phyloP scores from a whole-genome alignment of 352 stramenopile genomes.

The Pythium graminicola region DNA sequence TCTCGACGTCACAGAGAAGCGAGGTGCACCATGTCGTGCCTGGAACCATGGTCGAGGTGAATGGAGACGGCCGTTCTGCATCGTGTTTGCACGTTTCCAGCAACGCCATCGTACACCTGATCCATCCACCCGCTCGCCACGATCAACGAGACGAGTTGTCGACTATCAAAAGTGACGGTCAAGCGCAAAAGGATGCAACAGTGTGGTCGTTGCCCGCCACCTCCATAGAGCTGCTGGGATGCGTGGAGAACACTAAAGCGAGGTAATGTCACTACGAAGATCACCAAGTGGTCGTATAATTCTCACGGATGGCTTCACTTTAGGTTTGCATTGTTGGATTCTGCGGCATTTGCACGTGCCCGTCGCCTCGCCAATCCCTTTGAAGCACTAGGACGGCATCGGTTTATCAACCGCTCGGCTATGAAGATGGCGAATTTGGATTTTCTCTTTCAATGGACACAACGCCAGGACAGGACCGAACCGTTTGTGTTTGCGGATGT shows the following conservation, averaged over 20 bases:
- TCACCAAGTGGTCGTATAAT: constrained; percentile 3
- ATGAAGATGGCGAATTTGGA: constrained; percentile 81
- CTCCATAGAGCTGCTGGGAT: constrained; percentile 11
- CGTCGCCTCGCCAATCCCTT: constrained; percentile 46
- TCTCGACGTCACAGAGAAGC: no score
- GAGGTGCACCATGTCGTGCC: constrained; percentile 15
- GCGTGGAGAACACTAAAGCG: constrained; percentile 14
- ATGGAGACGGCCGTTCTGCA: not conserved
- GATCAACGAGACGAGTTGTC: not conserved
- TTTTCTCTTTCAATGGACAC: constrained; percentile 50
- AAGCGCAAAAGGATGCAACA: not conserved
- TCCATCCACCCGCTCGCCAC: constrained; percentile 6
- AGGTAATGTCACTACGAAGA: constrained; percentile 14
- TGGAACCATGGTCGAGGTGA: constrained; percentile 1
- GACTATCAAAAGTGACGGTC: not conserved
- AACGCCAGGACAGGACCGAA: not conserved
- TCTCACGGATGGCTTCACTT: constrained; percentile 21
- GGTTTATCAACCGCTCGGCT: constrained; percentile 72
- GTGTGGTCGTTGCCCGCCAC: constrained; percentile 6
- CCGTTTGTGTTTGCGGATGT: constrained; percentile 65
- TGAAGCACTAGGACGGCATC: constrained; percentile 47
- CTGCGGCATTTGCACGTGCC: constrained; percentile 30
- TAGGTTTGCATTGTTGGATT: constrained; percentile 37
- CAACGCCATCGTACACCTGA: constrained; percentile 8
- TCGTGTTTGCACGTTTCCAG: constrained; percentile 5